Evolutionary conservation across 257 asterid genomes (phyloP).

Genomic region (Ballota nigra): DNA sequence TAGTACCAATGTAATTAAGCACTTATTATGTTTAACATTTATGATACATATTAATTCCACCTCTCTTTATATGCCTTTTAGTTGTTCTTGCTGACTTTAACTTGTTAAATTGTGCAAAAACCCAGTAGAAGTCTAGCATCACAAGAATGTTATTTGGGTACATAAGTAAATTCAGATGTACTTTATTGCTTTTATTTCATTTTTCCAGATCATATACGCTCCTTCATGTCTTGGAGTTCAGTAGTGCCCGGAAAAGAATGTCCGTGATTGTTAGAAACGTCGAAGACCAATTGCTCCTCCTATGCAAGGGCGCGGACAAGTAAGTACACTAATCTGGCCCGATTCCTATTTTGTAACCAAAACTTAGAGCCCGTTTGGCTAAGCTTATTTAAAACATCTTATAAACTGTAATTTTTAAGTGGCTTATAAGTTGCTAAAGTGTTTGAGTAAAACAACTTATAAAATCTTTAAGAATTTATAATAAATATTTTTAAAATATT

Average conservation of each 20-base stretch:
- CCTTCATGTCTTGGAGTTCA: constrained; percentile 88
- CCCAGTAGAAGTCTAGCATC: background rate
- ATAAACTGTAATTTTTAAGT: too few relatives aligned
- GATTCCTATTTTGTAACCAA: too few relatives aligned
- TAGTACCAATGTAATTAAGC: too few relatives aligned
- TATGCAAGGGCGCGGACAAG: constrained; percentile 99
- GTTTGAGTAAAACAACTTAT: too few relatives aligned
- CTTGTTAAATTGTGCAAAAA: background rate
- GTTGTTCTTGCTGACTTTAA: background rate
- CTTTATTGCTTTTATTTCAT: too few relatives aligned
- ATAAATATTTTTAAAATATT: too few relatives aligned
- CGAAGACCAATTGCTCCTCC: constrained; percentile 75
- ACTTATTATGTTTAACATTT: too few relatives aligned
- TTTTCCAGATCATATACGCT: constrained; percentile 70
- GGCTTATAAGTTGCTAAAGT: too few relatives aligned
- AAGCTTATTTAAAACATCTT: too few relatives aligned
- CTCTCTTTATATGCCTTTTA: background rate
- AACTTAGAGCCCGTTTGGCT: too few relatives aligned
- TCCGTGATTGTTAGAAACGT: constrained; percentile 71
- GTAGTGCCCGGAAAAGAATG: constrained; percentile 93
- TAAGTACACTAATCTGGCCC: constrained; percentile 11
- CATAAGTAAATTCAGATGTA: too few relatives aligned
- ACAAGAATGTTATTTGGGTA: background rate
- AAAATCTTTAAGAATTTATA: too few relatives aligned
- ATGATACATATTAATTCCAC: background rate